Evolutionary conservation across 2,329 filamentous ascomycete genomes (phyloP), one percentile per base, ranked within the genome.

Genomic region (Trichoderma asperellum): DNA sequence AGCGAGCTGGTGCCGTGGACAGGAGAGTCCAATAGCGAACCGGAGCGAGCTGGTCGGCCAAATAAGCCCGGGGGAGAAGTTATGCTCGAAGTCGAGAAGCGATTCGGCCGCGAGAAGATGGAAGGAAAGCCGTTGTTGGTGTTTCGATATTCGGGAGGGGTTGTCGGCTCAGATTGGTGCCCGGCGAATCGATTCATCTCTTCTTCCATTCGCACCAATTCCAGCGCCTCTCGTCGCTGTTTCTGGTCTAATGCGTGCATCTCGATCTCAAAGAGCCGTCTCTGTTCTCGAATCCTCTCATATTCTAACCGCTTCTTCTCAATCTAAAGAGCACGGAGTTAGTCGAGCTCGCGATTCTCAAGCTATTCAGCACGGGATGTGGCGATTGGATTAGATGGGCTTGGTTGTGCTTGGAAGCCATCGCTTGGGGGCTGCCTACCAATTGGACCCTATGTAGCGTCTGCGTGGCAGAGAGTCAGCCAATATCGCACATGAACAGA

Each of bases 291-390:
- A 75, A 98, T 90, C 76, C 91, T 90, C 80, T 98, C 95, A 83
- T 96, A 96, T 80, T 97, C 94, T 77, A 92, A 85, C 77, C 94
- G 93, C 82, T 97, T 97, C 82, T 96, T 96, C 79, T 97, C 94
- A 77, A 97, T 88, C 94, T 97, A 80, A 70, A 43, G n/a, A 29
- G 1, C 2, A 6, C 37, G 6, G 37, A 47, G 55, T 67, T 32
- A 67, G 63, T 32, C 55, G 35, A 34, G 35, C 29, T 57, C 27
- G 49, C 49, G 29, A 64, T 35, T 35, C 35, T 35, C 27, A 34
- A 49, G 2, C 1, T 49, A 8, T n/a, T 35, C 8, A 43, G 21
- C 12, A 47, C 6, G 34, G 21, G 29, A 35, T 16, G 58, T 24
- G 24, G 24, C 2, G 40, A 62, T 24, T 24, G 14, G 66, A 60